Conservation (phyloP, 345 rosid species). For the Populus euphratica region DNA sequence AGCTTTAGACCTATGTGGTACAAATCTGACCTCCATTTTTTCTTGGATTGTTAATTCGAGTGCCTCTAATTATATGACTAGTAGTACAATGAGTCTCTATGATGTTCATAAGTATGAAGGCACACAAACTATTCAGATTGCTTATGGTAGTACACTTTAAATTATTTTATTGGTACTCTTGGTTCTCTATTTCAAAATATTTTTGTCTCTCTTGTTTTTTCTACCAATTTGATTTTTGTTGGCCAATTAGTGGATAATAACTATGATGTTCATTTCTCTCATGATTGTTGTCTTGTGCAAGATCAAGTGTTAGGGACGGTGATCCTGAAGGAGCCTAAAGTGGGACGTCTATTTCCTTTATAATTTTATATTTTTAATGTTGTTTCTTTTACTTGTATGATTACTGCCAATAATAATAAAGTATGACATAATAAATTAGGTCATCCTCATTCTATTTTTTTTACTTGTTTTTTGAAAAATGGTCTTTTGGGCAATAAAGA, state of each 20-base stretch:
- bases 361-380: not conserved
- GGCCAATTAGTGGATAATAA: too few relatives aligned
- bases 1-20: not conserved
- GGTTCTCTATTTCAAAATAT: too few relatives aligned
- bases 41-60: not conserved
- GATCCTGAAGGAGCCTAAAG: not conserved
- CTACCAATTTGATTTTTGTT: too few relatives aligned
- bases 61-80: not conserved
- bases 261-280: too few relatives aligned
- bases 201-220: not conserved
- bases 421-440: too few relatives aligned
- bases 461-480: too few relatives aligned
- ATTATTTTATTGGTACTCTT: not conserved
- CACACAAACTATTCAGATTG: not conserved
- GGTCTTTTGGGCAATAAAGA: not conserved
- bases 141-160: not conserved
- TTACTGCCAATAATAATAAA: too few relatives aligned
- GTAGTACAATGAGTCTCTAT: accelerated
- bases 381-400: not conserved
- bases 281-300: too few relatives aligned
- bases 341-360: not conserved
- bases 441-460: too few relatives aligned
- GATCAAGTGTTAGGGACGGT: not conserved
- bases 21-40: not conserved
- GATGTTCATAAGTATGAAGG: not conserved